Percentiles rank a stretch among this genome's conserved stretches.
phyloP scores from a whole-genome alignment of 2,329 filamentous ascomycete genomes.

The Fusarium solani-melongenae region DNA sequence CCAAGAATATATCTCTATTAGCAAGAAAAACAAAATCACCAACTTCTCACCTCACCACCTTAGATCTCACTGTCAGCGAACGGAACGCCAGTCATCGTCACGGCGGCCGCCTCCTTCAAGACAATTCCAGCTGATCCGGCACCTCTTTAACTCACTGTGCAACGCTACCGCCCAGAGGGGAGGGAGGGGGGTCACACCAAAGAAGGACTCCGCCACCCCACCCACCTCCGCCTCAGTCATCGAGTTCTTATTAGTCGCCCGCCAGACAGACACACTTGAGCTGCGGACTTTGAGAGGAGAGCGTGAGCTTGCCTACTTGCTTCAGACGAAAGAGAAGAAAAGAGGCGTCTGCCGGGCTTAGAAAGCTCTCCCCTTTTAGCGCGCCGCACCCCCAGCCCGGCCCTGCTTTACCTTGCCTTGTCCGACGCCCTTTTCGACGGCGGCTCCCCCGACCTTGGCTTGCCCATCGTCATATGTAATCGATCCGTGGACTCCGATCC shows the following conservation, averaged over 20 bases:
- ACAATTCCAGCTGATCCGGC: constrained; percentile 5
- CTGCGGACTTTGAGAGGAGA: constrained; percentile 8
- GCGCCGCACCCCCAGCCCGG: constrained; percentile 6
- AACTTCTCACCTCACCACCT: neutral
- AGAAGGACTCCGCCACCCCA: constrained; percentile 36
- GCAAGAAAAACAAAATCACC: neutral
- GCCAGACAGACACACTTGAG: neutral
- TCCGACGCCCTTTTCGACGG: constrained; percentile 2
- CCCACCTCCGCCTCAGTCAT: constrained; percentile 32
- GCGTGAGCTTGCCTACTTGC: neutral
- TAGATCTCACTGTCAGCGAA: neutral
- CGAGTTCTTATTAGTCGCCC: constrained; percentile 16
- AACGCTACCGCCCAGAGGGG: constrained; percentile 4
- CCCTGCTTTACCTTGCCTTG: neutral
- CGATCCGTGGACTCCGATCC: constrained; percentile 35
- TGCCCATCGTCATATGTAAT: constrained; percentile 27
- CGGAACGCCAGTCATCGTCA: neutral
- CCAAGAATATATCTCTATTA: neutral
- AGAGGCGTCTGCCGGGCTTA: constrained; percentile 3
- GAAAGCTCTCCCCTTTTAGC: constrained; percentile 25
- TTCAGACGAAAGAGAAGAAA: neutral
- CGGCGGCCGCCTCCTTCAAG: neutral
- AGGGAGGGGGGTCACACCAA: constrained; percentile 27
- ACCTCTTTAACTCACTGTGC: neutral
- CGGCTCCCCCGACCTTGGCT: constrained; percentile 16